phyloP scores from a whole-genome alignment of 2,329 filamentous ascomycete genomes.

The Cordyceps tenuipes region DNA sequence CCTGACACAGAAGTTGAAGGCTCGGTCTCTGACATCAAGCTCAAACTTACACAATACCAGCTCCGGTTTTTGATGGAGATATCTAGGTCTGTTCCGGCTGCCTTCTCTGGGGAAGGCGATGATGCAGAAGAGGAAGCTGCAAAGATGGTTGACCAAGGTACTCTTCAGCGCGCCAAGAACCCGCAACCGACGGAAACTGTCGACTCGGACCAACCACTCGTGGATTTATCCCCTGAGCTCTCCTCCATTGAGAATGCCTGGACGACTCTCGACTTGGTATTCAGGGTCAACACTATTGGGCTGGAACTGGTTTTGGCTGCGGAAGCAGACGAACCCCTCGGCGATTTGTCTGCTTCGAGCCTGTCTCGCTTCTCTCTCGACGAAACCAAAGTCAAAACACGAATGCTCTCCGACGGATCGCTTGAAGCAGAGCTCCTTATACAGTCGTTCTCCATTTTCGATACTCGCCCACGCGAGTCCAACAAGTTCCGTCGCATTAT shows the following conservation, averaged over 20 bases:
- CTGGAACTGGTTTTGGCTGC: constrained; percentile 72
- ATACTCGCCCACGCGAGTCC: constrained; percentile 78
- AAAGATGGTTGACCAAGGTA: constrained; percentile 58
- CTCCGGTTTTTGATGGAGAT: constrained; percentile 83
- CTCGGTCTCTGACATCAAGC: constrained; percentile 85
- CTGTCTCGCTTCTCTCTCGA: constrained; percentile 92
- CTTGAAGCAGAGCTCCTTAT: constrained; percentile 90
- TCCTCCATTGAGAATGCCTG: constrained; percentile 62
- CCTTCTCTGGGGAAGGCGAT: constrained; percentile 63
- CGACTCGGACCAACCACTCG: constrained; percentile 31
- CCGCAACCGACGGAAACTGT: constrained; percentile 22
- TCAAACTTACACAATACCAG: constrained; percentile 83
- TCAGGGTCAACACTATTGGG: constrained; percentile 79
- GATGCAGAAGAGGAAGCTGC: constrained; percentile 66
- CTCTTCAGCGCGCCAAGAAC: constrained; percentile 40
- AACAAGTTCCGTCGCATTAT: constrained; percentile 99
- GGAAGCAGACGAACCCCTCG: constrained; percentile 67
- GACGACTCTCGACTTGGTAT: constrained; percentile 89
- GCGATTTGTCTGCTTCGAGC: constrained; percentile 67
- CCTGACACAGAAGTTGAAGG: constrained; percentile 90
- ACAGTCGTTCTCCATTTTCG: constrained; percentile 87
- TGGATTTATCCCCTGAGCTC: constrained; percentile 62
- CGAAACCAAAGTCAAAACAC: constrained; percentile 81
- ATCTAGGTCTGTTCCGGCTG: constrained; percentile 76
- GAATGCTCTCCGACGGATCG: constrained; percentile 86